Evolutionary conservation across 192 early-diverging fungal species (phyloP).

Genomic region (Backusella mclennaniae): DNA sequence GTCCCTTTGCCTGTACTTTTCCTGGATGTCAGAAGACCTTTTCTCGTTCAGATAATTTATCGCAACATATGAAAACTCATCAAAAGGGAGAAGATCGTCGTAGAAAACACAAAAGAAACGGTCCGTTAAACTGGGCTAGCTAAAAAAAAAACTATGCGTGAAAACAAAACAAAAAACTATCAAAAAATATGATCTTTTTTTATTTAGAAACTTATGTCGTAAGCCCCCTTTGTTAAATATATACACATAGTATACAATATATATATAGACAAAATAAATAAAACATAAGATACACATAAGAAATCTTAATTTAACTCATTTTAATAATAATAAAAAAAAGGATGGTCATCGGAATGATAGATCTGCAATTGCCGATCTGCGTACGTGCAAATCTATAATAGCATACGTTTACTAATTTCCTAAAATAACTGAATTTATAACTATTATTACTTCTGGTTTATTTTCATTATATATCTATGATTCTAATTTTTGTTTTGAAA

Average conservation of each 20-base stretch:
- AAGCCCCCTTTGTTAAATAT: neutral
- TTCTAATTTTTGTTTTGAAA: neutral
- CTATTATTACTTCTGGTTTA: neutral
- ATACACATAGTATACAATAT: neutral
- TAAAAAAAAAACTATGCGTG: neutral
- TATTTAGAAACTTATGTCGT: slow-evolving; percentile 2
- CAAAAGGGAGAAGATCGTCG: slow-evolving; percentile 25
- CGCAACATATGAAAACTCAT: slow-evolving; percentile 54
- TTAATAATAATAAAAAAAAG: slow-evolving; percentile 1
- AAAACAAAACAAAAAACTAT: neutral
- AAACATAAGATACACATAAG: neutral
- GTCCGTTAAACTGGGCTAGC: neutral
- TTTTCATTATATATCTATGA: neutral
- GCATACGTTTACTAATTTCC: neutral
- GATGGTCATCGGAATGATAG: neutral
- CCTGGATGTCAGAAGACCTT: slow-evolving; percentile 57
- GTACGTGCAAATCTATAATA: neutral
- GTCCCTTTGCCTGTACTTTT: slow-evolving; percentile 58
- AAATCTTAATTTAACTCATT: neutral
- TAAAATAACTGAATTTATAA: neutral
- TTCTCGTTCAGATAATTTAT: slow-evolving; percentile 62
- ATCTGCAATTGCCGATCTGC: neutral
- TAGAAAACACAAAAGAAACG: neutral
- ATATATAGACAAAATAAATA: slow-evolving; percentile 8
- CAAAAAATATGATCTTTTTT: neutral